These are phyloP conservation scores for Diaporthe sp. DNA, from an alignment of 2,329 filamentous ascomycete species.

Conservation along the genomic window DNA sequence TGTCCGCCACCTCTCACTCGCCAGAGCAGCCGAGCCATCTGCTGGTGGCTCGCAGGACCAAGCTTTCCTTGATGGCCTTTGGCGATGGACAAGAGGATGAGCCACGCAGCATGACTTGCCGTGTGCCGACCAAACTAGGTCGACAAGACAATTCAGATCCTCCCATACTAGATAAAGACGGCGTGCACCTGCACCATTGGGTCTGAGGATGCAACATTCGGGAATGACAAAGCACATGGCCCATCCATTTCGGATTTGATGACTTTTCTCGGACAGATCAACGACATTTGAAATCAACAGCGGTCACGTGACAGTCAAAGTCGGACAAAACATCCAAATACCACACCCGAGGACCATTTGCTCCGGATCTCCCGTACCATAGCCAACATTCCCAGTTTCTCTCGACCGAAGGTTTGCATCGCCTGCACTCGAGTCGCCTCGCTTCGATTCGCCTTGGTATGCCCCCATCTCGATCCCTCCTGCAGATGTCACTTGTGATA, in stretches of 20 bases:
- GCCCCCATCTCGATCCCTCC: conserved; percentile 12
- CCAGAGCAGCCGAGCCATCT: not conserved
- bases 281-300: not conserved
- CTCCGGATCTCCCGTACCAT: not conserved
- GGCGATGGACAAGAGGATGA: conserved; percentile 12
- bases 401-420: not conserved
- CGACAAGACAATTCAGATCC: not conserved
- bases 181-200: not conserved
- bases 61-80: conserved; percentile 17
- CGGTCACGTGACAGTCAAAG: not conserved
- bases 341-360: not conserved
- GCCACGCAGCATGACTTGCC: conserved; percentile 14
- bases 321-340: too few relatives aligned
- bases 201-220: not conserved
- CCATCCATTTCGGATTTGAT: not conserved
- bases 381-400: not conserved
- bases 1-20: not conserved
- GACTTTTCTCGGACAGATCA: not conserved
- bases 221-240: not conserved
- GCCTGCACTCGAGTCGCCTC: too few relatives aligned
- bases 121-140: not conserved
- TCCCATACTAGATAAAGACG: not conserved
- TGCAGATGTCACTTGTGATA: not conserved
- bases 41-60: conserved; percentile 5
- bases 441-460: not conserved